phyloP scores from a whole-genome alignment of 495 filamentous ascomycete species.

The Penicillium silybi region DNA sequence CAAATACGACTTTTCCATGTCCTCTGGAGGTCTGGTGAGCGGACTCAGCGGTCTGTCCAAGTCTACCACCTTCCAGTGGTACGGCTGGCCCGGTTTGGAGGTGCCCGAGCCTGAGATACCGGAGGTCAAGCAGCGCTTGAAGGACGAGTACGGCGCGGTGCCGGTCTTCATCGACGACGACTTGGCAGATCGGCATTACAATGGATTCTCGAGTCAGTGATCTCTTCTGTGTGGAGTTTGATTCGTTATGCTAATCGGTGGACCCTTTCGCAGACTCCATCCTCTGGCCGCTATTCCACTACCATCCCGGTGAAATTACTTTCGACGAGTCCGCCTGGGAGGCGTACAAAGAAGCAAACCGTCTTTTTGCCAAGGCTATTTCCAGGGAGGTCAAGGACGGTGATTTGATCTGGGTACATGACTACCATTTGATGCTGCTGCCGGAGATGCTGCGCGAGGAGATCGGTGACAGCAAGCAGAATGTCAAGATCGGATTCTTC shows the following conservation, averaged over 20 bases:
- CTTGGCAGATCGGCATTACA: conserved; percentile 77
- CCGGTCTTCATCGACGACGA: conserved; percentile 78
- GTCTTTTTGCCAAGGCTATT: conserved; percentile 78
- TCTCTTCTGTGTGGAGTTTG: background rate
- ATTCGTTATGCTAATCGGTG: background rate
- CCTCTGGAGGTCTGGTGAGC: conserved; percentile 89
- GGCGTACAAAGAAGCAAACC: conserved; percentile 88
- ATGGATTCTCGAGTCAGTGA: conserved; percentile 77
- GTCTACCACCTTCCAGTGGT: conserved; percentile 92
- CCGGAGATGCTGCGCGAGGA: conserved; percentile 91
- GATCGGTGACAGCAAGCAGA: conserved; percentile 66
- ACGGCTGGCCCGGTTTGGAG: conserved; percentile 93
- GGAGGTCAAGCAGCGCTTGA: conserved; percentile 60
- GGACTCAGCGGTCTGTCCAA: conserved; percentile 87
- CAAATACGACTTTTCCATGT: conserved; percentile 85
- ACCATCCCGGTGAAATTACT: conserved; percentile 95
- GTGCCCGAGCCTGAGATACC: conserved; percentile 67
- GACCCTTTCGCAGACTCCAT: conserved; percentile 66
- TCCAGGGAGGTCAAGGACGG: conserved; percentile 80
- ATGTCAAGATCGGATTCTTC: conserved; percentile 96
- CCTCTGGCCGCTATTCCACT: conserved; percentile 96
- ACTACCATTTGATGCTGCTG: conserved; percentile 96
- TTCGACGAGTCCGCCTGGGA: conserved; percentile 94
- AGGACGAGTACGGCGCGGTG: conserved; percentile 67
- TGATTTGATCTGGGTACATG: conserved; percentile 94